These are phyloP conservation scores for Priceomyces castillae DNA, from an alignment of 805 yeast genomes.

Conservation along the genomic window DNA sequence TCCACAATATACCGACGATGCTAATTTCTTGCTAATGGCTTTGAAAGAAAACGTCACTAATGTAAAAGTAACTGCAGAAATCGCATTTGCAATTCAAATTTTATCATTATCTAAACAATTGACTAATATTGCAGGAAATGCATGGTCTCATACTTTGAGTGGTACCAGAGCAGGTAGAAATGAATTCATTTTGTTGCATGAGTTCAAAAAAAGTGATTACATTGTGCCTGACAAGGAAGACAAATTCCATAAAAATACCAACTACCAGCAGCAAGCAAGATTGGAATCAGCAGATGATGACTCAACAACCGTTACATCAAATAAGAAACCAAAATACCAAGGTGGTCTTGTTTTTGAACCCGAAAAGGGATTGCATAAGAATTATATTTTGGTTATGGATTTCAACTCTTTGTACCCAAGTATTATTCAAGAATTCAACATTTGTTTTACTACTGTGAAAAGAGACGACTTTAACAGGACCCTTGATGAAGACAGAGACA, in stretches of 20 bases:
- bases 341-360: slow-evolving; percentile 98
- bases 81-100: slow-evolving; percentile 81
- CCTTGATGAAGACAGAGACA: slow-evolving; percentile 51
- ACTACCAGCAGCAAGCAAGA: slow-evolving; percentile 31
- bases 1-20: slow-evolving; percentile 63
- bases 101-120: slow-evolving; percentile 85
- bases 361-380: slow-evolving; percentile 88
- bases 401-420: slow-evolving; percentile 97
- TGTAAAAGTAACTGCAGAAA: slow-evolving; percentile 68
- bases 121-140: slow-evolving; percentile 93
- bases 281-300: slow-evolving; percentile 41
- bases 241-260: slow-evolving; percentile 34
- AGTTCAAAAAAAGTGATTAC: slow-evolving; percentile 74
- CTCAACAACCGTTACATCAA: slow-evolving; percentile 48
- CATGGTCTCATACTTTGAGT: slow-evolving; percentile 91
- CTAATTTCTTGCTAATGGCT: slow-evolving; percentile 64
- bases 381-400: slow-evolving; percentile 91
- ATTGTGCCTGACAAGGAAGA: slow-evolving; percentile 85
- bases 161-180: slow-evolving; percentile 97
- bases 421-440: slow-evolving; percentile 94
- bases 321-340: slow-evolving; percentile 71
- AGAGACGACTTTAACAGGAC: slow-evolving; percentile 48
- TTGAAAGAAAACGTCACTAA: slow-evolving; percentile 64
- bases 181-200: slow-evolving; percentile 89
- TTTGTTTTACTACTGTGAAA: slow-evolving; percentile 93